phyloP scores from a whole-genome alignment of 345 rosid species.

The Arabis alpina region DNA sequence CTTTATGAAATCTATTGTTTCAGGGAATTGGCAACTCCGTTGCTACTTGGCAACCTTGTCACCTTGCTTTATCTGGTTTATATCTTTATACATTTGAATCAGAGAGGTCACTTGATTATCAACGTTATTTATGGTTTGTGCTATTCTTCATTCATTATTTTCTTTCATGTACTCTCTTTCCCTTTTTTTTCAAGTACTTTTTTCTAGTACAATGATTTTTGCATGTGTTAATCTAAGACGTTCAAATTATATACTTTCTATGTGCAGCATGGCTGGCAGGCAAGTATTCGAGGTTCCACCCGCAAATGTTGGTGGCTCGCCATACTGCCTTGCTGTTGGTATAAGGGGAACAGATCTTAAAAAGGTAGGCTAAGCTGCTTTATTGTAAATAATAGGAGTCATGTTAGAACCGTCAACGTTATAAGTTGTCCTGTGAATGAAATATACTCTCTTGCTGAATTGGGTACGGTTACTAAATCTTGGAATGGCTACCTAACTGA shows the following conservation, averaged over 20 bases:
- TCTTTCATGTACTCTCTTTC: slow-evolving; percentile 20
- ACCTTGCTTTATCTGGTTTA: slow-evolving; percentile 81
- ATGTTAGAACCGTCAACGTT: slow-evolving; percentile 1
- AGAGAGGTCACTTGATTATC: slow-evolving; percentile 74
- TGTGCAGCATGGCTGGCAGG: slow-evolving; percentile 92
- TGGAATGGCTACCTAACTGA: slow-evolving; percentile 17
- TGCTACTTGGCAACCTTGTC: slow-evolving; percentile 95
- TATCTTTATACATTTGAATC: slow-evolving; percentile 88
- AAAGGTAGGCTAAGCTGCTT: slow-evolving; percentile 57
- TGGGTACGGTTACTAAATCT: slow-evolving; percentile 26
- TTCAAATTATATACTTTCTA: slow-evolving; percentile 8
- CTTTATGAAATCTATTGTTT: slow-evolving; percentile 30
- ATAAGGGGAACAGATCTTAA: slow-evolving; percentile 74
- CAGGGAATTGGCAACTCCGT: slow-evolving; percentile 96
- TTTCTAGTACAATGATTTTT: slow-evolving; percentile 25
- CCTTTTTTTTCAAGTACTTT: slow-evolving; percentile 13
- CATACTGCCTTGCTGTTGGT: slow-evolving; percentile 78
- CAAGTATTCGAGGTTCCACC: slow-evolving; percentile 87
- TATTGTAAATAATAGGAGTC: slow-evolving; percentile 20
- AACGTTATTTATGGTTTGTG: slow-evolving; percentile 83
- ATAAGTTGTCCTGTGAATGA: slow-evolving; percentile 8
- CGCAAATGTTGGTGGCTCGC: slow-evolving; percentile 82
- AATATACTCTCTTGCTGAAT: slow-evolving; percentile 19
- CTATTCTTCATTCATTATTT: slow-evolving; percentile 29
- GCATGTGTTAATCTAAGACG: slow-evolving; percentile 26